A percentile compares a stretch with the other conserved stretches of the same genome.
phyloP scores from a whole-genome alignment of 208 protist genomes.

The Acanthamoeba divionensis region DNA sequence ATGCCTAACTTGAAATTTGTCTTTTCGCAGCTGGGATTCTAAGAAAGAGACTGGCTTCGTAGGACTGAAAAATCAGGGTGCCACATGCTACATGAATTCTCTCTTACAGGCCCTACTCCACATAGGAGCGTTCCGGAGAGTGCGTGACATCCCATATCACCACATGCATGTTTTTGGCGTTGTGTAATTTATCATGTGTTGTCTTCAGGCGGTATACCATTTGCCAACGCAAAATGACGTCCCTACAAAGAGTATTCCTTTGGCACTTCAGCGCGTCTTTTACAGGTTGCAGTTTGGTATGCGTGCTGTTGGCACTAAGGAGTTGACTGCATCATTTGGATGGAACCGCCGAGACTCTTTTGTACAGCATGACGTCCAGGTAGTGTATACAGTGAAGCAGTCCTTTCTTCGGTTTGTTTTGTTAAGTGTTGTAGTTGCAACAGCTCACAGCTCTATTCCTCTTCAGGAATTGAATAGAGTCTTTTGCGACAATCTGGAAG shows the following conservation, averaged over 20 bases:
- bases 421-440: background rate
- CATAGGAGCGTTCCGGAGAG: conserved; percentile 77
- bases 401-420: background rate
- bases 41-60: conserved; percentile 80
- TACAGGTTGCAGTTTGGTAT: conserved; percentile 79
- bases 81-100: conserved; percentile 92
- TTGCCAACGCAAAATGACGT: conserved; percentile 77
- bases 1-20: background rate
- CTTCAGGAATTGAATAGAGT: conserved; percentile 89
- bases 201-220: conserved; percentile 76
- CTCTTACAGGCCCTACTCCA: conserved; percentile 85
- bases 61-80: conserved; percentile 89
- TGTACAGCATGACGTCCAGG: conserved; percentile 88
- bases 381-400: background rate
- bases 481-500: conserved; percentile 87
- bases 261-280: conserved; percentile 88
- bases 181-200: conserved; percentile 27
- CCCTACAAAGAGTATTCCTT: conserved; percentile 69
- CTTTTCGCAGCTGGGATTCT: conserved; percentile 69
- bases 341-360: conserved; percentile 79
- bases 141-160: background rate
- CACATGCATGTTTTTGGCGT: background rate
- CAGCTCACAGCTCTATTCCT: no score
- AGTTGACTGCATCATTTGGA: conserved; percentile 79
- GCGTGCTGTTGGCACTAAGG: conserved; percentile 78